Conservation (phyloP, 2,329 filamentous ascomycete genomes). For the Pseudomassariella vexata region DNA sequence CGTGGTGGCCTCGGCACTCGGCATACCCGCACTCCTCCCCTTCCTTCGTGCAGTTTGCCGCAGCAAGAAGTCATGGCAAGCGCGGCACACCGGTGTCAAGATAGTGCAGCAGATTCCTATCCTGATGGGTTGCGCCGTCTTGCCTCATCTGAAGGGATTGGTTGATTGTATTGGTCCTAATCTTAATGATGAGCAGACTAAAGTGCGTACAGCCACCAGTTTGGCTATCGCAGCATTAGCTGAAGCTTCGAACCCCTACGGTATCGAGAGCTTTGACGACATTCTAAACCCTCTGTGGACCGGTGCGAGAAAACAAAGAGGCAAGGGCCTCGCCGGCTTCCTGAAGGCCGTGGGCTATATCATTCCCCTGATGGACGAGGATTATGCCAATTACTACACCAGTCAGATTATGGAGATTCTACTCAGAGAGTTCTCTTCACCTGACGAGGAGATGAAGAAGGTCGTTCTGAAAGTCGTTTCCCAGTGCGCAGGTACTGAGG, state of each 20-base stretch:
- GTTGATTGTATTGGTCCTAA: slow-evolving; percentile 96
- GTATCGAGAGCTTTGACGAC: slow-evolving; percentile 98
- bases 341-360: slow-evolving; percentile 97
- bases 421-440: slow-evolving; percentile 89
- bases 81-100: slow-evolving; percentile 95
- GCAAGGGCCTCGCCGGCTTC: slow-evolving; percentile 92
- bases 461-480: slow-evolving; percentile 96
- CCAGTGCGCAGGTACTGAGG: slow-evolving; percentile 89
- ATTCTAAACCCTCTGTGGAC: slow-evolving; percentile 98
- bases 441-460: slow-evolving; percentile 99
- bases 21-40: slow-evolving; percentile 89
- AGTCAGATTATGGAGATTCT: slow-evolving; percentile 98
- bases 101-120: slow-evolving; percentile 99
- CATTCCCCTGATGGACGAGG: slow-evolving; percentile 98
- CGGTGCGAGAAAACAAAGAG: slow-evolving; percentile 89
- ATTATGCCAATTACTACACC: slow-evolving; percentile 98
- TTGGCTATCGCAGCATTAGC: slow-evolving; percentile 91
- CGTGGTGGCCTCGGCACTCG: slow-evolving; percentile 91
- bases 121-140: slow-evolving; percentile 93
- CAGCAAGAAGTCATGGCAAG: slow-evolving; percentile 99
- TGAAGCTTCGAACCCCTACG: slow-evolving; percentile 94
- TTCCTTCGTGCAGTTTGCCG: slow-evolving; percentile 94
- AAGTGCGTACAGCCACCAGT: slow-evolving; percentile 93
- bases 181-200: slow-evolving; percentile 94
- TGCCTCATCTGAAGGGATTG: slow-evolving; percentile 90